Conservation (phyloP, 2,329 filamentous ascomycete genomes). For the Cladophialophora immunda region DNA sequence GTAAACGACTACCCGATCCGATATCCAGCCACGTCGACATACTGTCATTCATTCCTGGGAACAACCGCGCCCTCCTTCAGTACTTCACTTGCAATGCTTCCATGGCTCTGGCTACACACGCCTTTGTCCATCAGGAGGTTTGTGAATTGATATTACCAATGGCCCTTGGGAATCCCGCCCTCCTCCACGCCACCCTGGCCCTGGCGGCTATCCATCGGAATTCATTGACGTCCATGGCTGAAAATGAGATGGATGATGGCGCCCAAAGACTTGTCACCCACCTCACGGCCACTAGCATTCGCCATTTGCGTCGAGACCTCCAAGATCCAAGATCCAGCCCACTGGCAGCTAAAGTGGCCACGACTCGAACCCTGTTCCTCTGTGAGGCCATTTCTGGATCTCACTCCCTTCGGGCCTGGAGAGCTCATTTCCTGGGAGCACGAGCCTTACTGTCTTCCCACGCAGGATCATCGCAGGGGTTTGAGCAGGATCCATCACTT, state of each 20-base stretch:
- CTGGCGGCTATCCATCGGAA: conserved; percentile 54
- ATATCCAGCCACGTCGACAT: neutral
- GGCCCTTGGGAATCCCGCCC: conserved; percentile 53
- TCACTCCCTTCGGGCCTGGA: conserved; percentile 50
- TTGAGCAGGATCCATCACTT: conserved; percentile 16
- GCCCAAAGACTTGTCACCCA: conserved; percentile 47
- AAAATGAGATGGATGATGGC: conserved; percentile 49
- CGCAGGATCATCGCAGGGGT: conserved; percentile 31
- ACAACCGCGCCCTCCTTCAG: conserved; percentile 12
- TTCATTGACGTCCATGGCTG: conserved; percentile 47
- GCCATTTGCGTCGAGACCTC: conserved; percentile 52
- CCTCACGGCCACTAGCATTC: conserved; percentile 52
- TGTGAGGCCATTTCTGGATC: conserved; percentile 54
- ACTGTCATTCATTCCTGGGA: conserved; percentile 15
- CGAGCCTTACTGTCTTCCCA: conserved; percentile 47
- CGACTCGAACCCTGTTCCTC: conserved; percentile 53
- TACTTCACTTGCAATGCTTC: conserved; percentile 27
- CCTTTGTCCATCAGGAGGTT: conserved; percentile 42
- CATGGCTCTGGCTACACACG: conserved; percentile 20
- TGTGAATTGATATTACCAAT: conserved; percentile 55
- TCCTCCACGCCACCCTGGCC: conserved; percentile 54
- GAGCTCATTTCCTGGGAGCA: conserved; percentile 54
- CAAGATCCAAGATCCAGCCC: conserved; percentile 38
- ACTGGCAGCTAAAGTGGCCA: conserved; percentile 48
- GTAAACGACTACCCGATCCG: neutral